Evolutionary conservation across 345 rosid species (phyloP), one percentile per base, ranked within the genome.

Genomic region (Melastoma malabathricum): DNA sequence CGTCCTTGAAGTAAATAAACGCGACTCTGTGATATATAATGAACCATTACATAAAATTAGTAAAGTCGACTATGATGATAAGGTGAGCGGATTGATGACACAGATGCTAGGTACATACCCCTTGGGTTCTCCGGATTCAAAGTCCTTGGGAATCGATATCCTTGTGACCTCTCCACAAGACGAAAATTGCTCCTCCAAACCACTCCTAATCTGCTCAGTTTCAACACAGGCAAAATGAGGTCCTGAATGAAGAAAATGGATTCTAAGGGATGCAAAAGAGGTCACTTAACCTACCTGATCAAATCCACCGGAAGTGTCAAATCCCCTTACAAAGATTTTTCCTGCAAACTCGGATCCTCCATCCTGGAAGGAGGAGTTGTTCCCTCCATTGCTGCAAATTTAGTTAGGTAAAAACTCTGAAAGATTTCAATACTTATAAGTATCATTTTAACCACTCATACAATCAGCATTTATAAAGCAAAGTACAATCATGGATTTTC

Each of bases 81-180:
- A 9, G 25, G 4, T 4, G 25, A 34, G 41, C 10, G 41, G 31
- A 19, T 29, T 27, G 10, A 50, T 22, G 23, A 48, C n/a, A 16
- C 18, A 15, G 41, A 50, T 25, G 15, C 1, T 4, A 16, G 18
- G 17, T 38, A 72, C 89, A 15, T 46, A 92, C 98, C 99, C 99
- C 63, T 67, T 88, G 14, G 75, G 51, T 44, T 57, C 54, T 17
- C 95, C 95, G 39, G 72, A 78, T 4, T 83, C 93, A 53, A 73
- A 61, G 62, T 92, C 97, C 16, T 25, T 43, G 6, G 99, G 97
- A 46, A 88, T 48, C 5, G 84, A 63, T 39, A 88, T 54, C 66
- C 77, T 73, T 23, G 71, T 9, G 49, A 84, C 65, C 61, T 76
- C 83, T 10, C 99, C 99, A 51, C 99, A 92, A 13, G 72, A 48